Percentiles rank a stretch among this genome's conserved stretches.
These are phyloP conservation scores for Pseudogymnoascus sp. DNA, from an alignment of 2,329 filamentous ascomycete genomes.

Conservation along the genomic window DNA sequence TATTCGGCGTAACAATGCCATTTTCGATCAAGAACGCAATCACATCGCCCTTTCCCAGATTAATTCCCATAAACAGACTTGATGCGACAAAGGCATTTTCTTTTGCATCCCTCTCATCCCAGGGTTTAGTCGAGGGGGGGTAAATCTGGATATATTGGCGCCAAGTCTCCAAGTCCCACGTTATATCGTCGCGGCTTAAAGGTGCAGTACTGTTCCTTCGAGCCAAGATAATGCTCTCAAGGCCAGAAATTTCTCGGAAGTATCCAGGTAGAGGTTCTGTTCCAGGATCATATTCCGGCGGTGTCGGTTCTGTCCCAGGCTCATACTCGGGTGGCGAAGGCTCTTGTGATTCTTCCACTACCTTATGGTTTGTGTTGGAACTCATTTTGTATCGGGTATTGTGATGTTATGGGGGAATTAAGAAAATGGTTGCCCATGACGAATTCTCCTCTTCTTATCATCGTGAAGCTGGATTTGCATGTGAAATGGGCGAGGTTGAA, in stretches of 20 bases:
- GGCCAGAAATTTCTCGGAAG: neutral
- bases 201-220: neutral
- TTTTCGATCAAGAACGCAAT: neutral
- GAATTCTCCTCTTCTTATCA: neutral
- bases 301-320: neutral
- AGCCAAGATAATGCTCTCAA: neutral
- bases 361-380: neutral
- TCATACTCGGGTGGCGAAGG: conserved; percentile 1
- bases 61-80: neutral
- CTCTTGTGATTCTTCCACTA: neutral
- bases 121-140: neutral
- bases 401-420: neutral
- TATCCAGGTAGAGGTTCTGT: neutral
- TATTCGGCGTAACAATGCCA: conserved; percentile 1
- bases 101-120: neutral
- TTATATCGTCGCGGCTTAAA: neutral
- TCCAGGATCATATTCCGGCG: neutral
- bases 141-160: neutral
- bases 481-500: neutral
- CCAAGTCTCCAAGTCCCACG: neutral
- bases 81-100: neutral
- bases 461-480: neutral
- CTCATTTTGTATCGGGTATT: neutral
- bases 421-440: neutral
- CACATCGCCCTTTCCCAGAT: neutral